Evolutionary conservation across 2,329 filamentous ascomycete genomes (phyloP).

Genomic region (Apiospora rasikravindrae): DNA sequence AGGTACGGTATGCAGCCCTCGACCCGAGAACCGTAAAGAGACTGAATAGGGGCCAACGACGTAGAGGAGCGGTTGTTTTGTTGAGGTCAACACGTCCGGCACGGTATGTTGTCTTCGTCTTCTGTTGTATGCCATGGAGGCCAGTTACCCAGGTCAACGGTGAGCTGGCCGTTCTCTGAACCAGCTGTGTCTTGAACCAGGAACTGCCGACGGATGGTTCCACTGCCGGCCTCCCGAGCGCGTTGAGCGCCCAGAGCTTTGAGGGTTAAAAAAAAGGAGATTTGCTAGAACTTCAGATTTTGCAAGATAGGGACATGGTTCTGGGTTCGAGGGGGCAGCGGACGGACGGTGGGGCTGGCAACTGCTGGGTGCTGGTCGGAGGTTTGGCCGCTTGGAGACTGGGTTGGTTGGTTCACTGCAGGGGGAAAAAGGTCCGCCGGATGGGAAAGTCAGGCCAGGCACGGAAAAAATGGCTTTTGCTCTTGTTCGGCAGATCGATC

Average conservation of each 20-base stretch:
- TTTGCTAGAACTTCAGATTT: neutral
- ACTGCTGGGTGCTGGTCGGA: neutral
- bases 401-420: neutral
- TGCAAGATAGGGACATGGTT: neutral
- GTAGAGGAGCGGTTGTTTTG: neutral
- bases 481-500: constrained; percentile 1
- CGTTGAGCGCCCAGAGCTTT: neutral
- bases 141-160: neutral
- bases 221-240: constrained; percentile 13
- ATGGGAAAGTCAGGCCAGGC: neutral
- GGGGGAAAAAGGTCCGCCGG: neutral
- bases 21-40: neutral
- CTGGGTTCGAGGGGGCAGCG: neutral
- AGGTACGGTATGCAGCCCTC: neutral
- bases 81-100: neutral
- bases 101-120: neutral
- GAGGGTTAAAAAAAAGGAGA: neutral
- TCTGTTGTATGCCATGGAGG: neutral
- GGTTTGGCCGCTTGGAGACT: neutral
- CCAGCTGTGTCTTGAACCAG: neutral
- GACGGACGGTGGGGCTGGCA: no score
- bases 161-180: neutral
- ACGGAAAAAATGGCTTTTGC: neutral
- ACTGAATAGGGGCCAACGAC: neutral
- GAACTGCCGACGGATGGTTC: neutral